A percentile compares a stretch with the other conserved stretches of the same genome.
Evolutionary conservation across 176 grass and related monocot species (phyloP).

Genomic region (Eleusine indica): DNA sequence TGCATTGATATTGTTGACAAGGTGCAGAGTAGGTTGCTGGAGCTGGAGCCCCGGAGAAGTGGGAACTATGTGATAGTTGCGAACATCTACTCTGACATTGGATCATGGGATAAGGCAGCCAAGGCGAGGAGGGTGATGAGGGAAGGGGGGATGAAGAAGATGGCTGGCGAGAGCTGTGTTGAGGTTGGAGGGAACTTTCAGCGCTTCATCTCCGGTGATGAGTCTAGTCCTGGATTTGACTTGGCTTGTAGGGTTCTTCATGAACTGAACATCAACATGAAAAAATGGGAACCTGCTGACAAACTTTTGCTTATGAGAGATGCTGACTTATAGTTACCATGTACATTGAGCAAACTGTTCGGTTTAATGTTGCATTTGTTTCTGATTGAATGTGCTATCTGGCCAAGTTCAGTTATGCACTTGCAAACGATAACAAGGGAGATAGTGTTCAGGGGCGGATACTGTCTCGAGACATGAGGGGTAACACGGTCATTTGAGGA

Average conservation of each 20-base stretch:
- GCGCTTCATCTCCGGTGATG: conserved; percentile 45
- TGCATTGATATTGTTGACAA: conserved; percentile 42
- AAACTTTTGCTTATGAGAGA: conserved; percentile 7
- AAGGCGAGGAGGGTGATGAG: conserved; percentile 54
- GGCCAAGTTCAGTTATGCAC: background rate
- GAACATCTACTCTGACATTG: conserved; percentile 52
- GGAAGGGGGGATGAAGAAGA: conserved; percentile 62
- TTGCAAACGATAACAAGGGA: background rate
- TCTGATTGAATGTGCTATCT: background rate
- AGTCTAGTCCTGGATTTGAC: conserved; percentile 46
- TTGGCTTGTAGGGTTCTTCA: conserved; percentile 31
- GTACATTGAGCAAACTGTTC: background rate
- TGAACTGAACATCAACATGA: conserved; percentile 49
- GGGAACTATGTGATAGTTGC: conserved; percentile 60
- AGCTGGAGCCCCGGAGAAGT: conserved; percentile 51
- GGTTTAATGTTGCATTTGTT: background rate
- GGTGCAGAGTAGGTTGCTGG: conserved; percentile 48
- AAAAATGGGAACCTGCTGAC: conserved; percentile 29
- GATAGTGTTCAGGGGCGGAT: background rate
- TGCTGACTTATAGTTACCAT: background rate
- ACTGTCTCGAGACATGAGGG: background rate
- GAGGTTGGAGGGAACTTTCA: conserved; percentile 36
- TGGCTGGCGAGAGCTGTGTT: conserved; percentile 57
- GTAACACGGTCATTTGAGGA: background rate
- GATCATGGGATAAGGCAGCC: conserved; percentile 55